Evolutionary conservation across 257 asterid genomes (phyloP).

Genomic region (Solanum lignicaule): DNA sequence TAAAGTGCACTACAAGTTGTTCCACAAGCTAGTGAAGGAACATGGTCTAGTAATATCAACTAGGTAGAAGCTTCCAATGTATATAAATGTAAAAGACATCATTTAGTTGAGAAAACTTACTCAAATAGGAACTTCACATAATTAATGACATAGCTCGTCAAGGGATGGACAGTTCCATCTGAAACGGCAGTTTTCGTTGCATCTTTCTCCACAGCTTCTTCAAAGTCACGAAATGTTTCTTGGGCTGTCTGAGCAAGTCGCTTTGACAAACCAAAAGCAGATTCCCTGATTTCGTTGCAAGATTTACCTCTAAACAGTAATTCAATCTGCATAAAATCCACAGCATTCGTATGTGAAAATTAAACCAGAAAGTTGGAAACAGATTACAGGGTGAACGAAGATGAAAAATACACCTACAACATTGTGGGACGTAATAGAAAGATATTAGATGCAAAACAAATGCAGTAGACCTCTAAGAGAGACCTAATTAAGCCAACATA

Average conservation of each 20-base stretch:
- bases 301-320: conserved; percentile 82
- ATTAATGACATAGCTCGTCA: conserved; percentile 97
- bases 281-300: conserved; percentile 77
- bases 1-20: not conserved
- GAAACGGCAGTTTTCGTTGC: conserved; percentile 97
- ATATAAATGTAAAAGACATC: not conserved
- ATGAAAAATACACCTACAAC: not conserved
- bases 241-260: conserved; percentile 95
- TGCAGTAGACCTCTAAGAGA: not conserved
- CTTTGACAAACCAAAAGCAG: conserved; percentile 94
- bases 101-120: conserved; percentile 39
- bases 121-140: conserved; percentile 96
- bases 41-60: not conserved
- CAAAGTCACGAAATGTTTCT: conserved; percentile 93
- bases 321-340: conserved; percentile 50
- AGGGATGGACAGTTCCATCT: conserved; percentile 98
- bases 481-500: not conserved
- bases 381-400: not conserved
- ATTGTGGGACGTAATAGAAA: not conserved
- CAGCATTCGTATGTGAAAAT: not conserved
- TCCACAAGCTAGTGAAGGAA: not conserved
- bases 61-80: not conserved
- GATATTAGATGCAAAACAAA: not conserved
- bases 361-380: not conserved
- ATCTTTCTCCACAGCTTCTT: conserved; percentile 99